phyloP scores from a whole-genome alignment of 768 basidiomycete genomes.

The Daedalea quercina region DNA sequence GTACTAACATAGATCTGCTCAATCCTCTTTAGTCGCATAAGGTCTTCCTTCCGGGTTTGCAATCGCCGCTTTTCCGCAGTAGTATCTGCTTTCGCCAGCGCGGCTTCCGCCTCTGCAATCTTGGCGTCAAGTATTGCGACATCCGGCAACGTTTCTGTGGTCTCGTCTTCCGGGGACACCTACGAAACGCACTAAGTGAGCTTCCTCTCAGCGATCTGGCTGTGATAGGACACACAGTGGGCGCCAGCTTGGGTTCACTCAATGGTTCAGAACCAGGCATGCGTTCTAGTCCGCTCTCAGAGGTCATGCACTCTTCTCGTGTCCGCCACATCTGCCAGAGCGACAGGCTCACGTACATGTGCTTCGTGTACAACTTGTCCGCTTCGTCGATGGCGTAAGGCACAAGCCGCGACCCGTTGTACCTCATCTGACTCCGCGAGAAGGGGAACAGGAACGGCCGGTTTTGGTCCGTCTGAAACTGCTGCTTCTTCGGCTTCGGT shows the following conservation, averaged over 20 bases:
- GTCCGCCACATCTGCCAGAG: slow-evolving; percentile 94
- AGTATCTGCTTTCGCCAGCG: slow-evolving; percentile 44
- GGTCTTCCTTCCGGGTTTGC: slow-evolving; percentile 66
- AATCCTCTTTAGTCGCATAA: slow-evolving; percentile 82
- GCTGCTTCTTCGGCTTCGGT: slow-evolving; percentile 95
- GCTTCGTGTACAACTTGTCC: slow-evolving; percentile 79
- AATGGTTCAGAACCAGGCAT: slow-evolving; percentile 64
- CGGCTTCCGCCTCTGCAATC: slow-evolving; percentile 57
- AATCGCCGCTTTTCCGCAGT: slow-evolving; percentile 51
- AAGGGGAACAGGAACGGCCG: slow-evolving; percentile 96
- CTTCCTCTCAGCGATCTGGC: slow-evolving; percentile 26
- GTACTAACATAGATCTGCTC: slow-evolving; percentile 81
- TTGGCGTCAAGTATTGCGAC: slow-evolving; percentile 65
- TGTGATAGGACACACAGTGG: slow-evolving; percentile 25
- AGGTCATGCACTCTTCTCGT: slow-evolving; percentile 90
- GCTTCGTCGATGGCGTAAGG: slow-evolving; percentile 97
- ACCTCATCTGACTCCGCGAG: slow-evolving; percentile 51
- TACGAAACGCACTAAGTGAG: neutral
- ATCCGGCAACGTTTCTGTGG: slow-evolving; percentile 66
- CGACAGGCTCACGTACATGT: slow-evolving; percentile 86
- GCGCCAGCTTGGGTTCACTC: slow-evolving; percentile 34
- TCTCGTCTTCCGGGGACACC: slow-evolving; percentile 40
- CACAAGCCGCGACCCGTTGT: slow-evolving; percentile 60
- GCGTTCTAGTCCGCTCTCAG: slow-evolving; percentile 85
- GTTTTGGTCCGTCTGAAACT: slow-evolving; percentile 94